Evolutionary conservation across 805 yeast genomes (phyloP), one percentile per base, ranked within the genome.

Genomic region (Yarrowia deformans): DNA sequence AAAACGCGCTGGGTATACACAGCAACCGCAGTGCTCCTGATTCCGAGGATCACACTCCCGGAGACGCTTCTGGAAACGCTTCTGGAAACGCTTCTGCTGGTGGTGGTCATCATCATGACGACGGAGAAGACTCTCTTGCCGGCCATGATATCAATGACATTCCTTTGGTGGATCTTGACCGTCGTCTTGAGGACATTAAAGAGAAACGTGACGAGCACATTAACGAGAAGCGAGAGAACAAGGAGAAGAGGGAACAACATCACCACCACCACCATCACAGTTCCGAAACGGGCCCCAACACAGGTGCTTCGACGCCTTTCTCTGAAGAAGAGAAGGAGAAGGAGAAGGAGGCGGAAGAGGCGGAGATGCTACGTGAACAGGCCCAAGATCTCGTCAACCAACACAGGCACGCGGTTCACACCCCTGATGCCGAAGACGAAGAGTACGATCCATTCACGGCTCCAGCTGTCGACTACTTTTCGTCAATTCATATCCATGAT

Each of bases 401-500:
- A 14, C 72, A 70, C 46, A 71, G 63, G 39, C 35, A 64, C 23
- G 50, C 64, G 6, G 72, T 70, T 1, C 73, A 74, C 7, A 75
- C 77, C 29, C 74, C 74, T 52, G 77, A 76, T 7, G 72, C 73
- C 32, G 76, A 77, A 37, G 76, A 76, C 18, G 64, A 58, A 23
- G 46, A 45, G 29, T 60, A 54, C 43, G 67, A 66, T 34, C 69
- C 69, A 6, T 66, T 66, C 37, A 52, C 69, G 3, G 69, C 61
- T 23, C 69, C 78, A 75, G 77, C 73, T 43, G 78, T 74, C 29
- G 84, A 79, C 18, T 76, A 74, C 54, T 48, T 66, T 40, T 63
- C 68, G 46, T 48, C 68, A 6, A 63, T 63, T 23, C 68, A 63
- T 19, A 63, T 63, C n/a, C 68, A 63, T 42, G 60, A 46, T 23